Evolutionary conservation across 208 protist genomes (phyloP).

Genomic region (Giardia duodenalis): DNA sequence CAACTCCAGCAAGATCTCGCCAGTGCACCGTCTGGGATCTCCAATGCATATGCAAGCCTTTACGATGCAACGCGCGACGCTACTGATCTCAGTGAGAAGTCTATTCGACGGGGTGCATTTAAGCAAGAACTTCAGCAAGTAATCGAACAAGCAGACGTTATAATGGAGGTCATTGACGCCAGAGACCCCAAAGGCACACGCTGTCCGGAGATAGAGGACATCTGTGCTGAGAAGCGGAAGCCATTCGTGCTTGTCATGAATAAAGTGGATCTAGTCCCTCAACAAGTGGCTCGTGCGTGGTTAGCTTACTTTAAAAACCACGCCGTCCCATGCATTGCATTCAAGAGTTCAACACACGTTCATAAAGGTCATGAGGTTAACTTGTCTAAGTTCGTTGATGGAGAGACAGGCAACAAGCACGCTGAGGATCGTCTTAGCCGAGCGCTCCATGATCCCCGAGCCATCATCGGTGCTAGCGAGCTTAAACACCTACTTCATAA

Average conservation of each 20-base stretch:
- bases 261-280: slow-evolving; percentile 48
- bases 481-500: slow-evolving; percentile 38
- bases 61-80: not conserved
- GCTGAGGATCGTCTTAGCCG: not conserved
- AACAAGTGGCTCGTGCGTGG: slow-evolving; percentile 40
- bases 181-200: slow-evolving; percentile 15
- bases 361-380: not conserved
- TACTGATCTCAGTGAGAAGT: not conserved
- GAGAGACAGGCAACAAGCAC: not conserved
- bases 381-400: not conserved
- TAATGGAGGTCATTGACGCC: slow-evolving; percentile 18
- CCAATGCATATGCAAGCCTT: not conserved
- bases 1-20: not conserved
- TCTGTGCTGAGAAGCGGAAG: slow-evolving; percentile 28
- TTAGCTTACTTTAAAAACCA: slow-evolving; percentile 35
- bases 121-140: not conserved
- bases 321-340: slow-evolving; percentile 39
- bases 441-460: not conserved
- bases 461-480: slow-evolving; percentile 34
- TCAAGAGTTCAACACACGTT: slow-evolving; percentile 34
- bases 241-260: slow-evolving; percentile 45
- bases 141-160: slow-evolving; percentile 7
- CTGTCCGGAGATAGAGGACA: not conserved
- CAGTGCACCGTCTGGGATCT: not conserved
- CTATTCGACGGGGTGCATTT: not conserved